A percentile compares a stretch with the other conserved stretches of the same genome.
Conservation (phyloP, 805 yeast species). For the Candida michaelii region DNA sequence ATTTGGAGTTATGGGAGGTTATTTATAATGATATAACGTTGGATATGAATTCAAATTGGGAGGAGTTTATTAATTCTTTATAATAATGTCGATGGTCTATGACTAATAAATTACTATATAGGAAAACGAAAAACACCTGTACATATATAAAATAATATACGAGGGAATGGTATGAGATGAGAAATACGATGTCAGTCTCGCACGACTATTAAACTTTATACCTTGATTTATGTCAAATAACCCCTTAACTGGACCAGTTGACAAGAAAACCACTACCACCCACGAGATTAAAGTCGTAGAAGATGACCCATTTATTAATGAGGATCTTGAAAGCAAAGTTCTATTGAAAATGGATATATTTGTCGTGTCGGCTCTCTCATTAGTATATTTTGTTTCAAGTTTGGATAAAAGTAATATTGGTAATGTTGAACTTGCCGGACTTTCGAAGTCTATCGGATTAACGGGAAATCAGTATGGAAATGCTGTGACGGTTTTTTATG, state of each 20-base stretch:
- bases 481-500: conserved; percentile 46
- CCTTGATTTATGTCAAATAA: too few relatives aligned
- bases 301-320: not conserved
- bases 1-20: conserved; percentile 5
- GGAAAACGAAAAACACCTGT: not conserved
- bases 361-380: conserved; percentile 42
- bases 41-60: conserved; percentile 9
- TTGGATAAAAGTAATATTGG: conserved; percentile 60
- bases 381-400: conserved; percentile 45
- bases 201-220: not conserved
- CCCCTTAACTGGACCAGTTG: too few relatives aligned
- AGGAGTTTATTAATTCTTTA: conserved; percentile 4
- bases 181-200: not conserved
- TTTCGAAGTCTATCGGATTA: conserved; percentile 40
- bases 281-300: not conserved
- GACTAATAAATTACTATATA: too few relatives aligned
- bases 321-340: conserved; percentile 25
- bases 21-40: conserved; percentile 7
- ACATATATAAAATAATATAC: not conserved
- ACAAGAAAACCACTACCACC: not conserved
- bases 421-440: conserved; percentile 57
- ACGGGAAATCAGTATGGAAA: conserved; percentile 40
- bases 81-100: too few relatives aligned
- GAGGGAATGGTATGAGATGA: not conserved
- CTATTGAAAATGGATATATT: conserved; percentile 42